Conservation (phyloP, 495 filamentous ascomycete species). For the Aspergillus baeticus region DNA sequence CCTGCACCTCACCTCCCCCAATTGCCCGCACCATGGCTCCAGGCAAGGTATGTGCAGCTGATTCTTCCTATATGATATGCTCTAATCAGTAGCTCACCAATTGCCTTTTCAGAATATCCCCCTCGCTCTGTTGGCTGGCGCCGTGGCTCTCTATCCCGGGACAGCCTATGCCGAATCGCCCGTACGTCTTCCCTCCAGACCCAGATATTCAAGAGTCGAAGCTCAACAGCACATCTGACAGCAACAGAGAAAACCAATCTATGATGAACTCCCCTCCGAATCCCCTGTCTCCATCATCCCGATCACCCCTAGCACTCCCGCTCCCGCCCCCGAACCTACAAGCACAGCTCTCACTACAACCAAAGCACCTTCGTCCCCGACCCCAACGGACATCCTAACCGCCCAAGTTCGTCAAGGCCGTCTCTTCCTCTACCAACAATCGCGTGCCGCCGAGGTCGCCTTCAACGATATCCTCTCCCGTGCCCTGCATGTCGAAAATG, state of each 20-base stretch:
- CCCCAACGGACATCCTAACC: constrained; percentile 88
- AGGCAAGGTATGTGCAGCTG: constrained; percentile 36
- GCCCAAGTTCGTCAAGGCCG: constrained; percentile 76
- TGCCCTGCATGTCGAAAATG: constrained; percentile 75
- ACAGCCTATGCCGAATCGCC: constrained; percentile 58
- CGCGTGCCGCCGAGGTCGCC: constrained; percentile 67
- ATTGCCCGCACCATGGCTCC: constrained; percentile 21
- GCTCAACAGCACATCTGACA: not conserved
- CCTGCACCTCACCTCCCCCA: constrained; percentile 1
- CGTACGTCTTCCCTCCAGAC: constrained; percentile 4
- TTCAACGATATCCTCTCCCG: constrained; percentile 74
- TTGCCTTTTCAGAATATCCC: constrained; percentile 30
- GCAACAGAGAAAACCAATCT: constrained; percentile 75
- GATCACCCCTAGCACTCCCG: constrained; percentile 25
- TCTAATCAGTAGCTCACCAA: constrained; percentile 52
- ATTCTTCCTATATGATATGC: constrained; percentile 7
- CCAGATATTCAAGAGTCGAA: constrained; percentile 1
- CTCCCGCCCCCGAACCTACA: constrained; percentile 12
- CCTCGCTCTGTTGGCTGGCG: constrained; percentile 51
- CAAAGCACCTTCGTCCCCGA: constrained; percentile 52
- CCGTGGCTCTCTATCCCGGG: constrained; percentile 53
- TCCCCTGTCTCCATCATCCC: constrained; percentile 23
- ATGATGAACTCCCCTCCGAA: constrained; percentile 63
- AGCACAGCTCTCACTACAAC: constrained; percentile 25
- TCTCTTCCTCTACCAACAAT: constrained; percentile 75